Evolutionary conservation across 192 early-diverging fungal species (phyloP).

Genomic region (Pecoramyces ruminantium): DNA sequence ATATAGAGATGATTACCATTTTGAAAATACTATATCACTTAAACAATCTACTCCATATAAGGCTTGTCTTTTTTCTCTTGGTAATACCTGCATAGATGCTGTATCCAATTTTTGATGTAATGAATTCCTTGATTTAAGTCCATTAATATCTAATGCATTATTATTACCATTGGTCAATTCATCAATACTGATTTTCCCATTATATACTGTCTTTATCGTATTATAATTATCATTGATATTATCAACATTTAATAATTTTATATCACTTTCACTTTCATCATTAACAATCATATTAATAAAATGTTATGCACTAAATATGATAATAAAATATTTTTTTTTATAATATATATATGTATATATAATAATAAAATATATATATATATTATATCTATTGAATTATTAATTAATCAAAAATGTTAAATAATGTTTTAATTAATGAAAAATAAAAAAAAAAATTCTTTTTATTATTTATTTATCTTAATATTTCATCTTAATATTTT

Average conservation of each 20-base stretch:
- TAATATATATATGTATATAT: too few species aligned
- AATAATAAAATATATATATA: too few species aligned
- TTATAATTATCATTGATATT: not conserved
- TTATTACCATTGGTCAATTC: not conserved
- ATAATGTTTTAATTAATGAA: too few species aligned
- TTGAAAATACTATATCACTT: not conserved
- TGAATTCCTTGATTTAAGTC: too few species aligned
- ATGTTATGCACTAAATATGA: too few species aligned
- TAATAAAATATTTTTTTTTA: too few species aligned
- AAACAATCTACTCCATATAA: not conserved
- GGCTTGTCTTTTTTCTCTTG: not conserved
- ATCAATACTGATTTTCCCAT: not conserved
- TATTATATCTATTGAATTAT: too few species aligned
- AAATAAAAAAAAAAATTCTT: too few species aligned
- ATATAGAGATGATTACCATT: not conserved
- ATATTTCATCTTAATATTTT: too few species aligned
- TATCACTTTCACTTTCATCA: not conserved
- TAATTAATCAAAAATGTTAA: too few species aligned
- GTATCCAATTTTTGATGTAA: not conserved
- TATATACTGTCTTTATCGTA: not conserved
- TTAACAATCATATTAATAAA: not conserved
- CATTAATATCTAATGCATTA: too few species aligned
- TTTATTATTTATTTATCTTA: too few species aligned
- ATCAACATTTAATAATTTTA: not conserved
- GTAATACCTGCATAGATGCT: not conserved